Percentiles rank a stretch among this genome's conserved stretches.
These are phyloP conservation scores for Heracleum sosnowskyi DNA, from an alignment of 129 eudicot species.

Conservation along the genomic window DNA sequence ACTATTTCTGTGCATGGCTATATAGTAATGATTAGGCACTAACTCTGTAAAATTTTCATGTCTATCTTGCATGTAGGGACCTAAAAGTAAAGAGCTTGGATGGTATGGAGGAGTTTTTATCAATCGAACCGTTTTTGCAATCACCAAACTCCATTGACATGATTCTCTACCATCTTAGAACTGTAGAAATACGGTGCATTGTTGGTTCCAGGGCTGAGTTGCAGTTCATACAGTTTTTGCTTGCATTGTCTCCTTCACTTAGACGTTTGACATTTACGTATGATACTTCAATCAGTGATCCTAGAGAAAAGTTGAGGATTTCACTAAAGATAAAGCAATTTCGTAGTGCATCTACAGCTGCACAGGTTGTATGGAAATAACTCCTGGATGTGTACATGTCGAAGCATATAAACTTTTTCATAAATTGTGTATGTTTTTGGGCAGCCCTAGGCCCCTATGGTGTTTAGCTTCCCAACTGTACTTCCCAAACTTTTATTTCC, in stretches of 20 bases:
- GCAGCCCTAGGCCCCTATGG: background rate
- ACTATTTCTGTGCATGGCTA: too few relatives aligned
- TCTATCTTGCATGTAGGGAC: background rate
- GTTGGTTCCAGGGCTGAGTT: background rate
- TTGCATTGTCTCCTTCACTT: background rate
- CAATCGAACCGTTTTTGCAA: background rate
- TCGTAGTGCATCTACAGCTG: background rate
- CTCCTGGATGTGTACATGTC: background rate
- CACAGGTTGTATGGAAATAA: background rate
- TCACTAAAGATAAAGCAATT: too few relatives aligned
- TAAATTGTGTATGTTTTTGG: background rate
- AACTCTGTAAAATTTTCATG: too few relatives aligned
- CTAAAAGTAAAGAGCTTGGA: background rate
- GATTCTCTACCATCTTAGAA: background rate
- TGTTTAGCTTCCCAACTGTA: too few relatives aligned
- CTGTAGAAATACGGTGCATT: background rate
- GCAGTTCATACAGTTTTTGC: background rate
- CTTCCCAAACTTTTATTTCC: too few relatives aligned
- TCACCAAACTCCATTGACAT: background rate
- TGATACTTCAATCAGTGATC: background rate
- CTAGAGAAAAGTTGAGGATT: too few relatives aligned
- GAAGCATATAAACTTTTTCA: background rate
- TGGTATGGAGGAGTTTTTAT: background rate
- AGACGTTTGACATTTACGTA: background rate
- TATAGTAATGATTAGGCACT: background rate